A percentile compares a stretch with the other conserved stretches of the same genome.
Conservation (phyloP, 1,139 yeast species). For the Saccharomycopsis hybrid region DNA sequence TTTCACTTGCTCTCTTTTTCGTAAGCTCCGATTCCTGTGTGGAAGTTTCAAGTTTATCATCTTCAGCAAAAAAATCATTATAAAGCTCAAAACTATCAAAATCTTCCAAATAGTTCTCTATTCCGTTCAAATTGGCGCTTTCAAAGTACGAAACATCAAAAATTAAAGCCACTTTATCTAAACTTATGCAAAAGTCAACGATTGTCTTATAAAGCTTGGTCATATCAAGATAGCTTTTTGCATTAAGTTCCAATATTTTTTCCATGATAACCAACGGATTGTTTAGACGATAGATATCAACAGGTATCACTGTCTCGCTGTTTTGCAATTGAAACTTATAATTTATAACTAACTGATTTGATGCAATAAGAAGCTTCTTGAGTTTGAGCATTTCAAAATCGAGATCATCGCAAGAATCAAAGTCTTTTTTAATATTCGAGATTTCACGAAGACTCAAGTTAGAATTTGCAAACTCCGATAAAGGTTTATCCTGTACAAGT, state of each 20-base stretch:
- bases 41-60: background rate
- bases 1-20: no score
- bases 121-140: background rate
- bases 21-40: no score
- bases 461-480: constrained; percentile 2
- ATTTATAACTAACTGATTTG: constrained; percentile 16
- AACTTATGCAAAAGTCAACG: constrained; percentile 19
- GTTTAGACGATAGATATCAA: constrained; percentile 13
- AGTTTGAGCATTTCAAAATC: constrained; percentile 19
- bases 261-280: constrained; percentile 19
- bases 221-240: constrained; percentile 40
- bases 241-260: constrained; percentile 37
- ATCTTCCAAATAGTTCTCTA: background rate
- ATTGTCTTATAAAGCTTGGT: constrained; percentile 38
- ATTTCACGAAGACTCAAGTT: background rate
- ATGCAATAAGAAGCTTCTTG: constrained; percentile 17
- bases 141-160: constrained; percentile 16
- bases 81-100: constrained; percentile 7
- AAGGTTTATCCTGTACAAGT: constrained; percentile 11
- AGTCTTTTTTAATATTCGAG: constrained; percentile 4
- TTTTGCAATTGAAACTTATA: constrained; percentile 10
- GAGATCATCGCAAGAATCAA: constrained; percentile 11
- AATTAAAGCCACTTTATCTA: constrained; percentile 19
- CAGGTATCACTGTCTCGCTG: constrained; percentile 5
- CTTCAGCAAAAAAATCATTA: background rate